These are phyloP conservation scores for Diaporthe velutina DNA, from an alignment of 2,329 filamentous ascomycete genomes.

Conservation along the genomic window DNA sequence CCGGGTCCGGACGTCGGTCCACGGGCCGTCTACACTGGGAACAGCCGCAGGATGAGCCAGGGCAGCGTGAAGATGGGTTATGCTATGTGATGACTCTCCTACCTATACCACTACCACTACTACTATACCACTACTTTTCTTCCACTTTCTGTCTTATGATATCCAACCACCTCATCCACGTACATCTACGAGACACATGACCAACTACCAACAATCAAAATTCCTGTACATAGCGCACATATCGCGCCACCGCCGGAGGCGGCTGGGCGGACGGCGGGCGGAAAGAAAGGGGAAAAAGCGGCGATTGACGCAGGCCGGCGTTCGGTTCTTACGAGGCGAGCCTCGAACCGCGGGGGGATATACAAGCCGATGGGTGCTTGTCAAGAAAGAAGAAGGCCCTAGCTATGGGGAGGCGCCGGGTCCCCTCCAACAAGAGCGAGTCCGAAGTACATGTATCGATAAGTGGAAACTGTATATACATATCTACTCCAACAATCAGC, in stretches of 20 bases:
- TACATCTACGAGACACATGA: conserved; percentile 25
- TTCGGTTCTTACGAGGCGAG: neutral
- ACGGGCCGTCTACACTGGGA: conserved; percentile 28
- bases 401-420: neutral
- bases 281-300: neutral
- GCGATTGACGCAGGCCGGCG: neutral
- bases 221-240: conserved; percentile 27
- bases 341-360: neutral
- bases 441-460: conserved; percentile 27
- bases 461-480: conserved; percentile 12
- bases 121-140: conserved; percentile 13
- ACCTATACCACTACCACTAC: neutral
- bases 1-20: conserved; percentile 67
- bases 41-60: conserved; percentile 9
- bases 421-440: conserved; percentile 5
- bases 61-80: conserved; percentile 33
- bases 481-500: neutral
- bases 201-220: conserved; percentile 9
- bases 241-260: neutral
- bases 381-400: neutral
- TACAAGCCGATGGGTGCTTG: neutral
- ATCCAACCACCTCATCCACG: neutral
- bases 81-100: conserved; percentile 34
- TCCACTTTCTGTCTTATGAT: conserved; percentile 14
- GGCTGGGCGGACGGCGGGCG: neutral